A percentile compares a stretch with the other conserved stretches of the same genome.
Evolutionary conservation across 257 asterid species (phyloP).

Genomic region (Solanum arcanum): DNA sequence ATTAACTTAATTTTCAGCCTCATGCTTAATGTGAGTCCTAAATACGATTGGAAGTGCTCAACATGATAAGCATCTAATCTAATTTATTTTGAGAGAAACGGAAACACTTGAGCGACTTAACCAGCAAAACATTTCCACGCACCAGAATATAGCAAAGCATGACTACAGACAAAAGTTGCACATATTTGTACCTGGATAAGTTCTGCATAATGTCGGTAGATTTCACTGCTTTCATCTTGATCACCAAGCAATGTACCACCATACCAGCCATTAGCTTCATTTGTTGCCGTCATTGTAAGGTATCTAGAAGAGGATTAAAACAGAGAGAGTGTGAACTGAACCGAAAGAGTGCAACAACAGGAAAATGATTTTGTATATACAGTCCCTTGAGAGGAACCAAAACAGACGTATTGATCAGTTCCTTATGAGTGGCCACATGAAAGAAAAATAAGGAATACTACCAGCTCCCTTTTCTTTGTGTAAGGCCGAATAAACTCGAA

Average conservation of each 20-base stretch:
- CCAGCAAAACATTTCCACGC: background rate
- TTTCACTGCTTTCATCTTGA: constrained; percentile 73
- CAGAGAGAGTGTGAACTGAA: background rate
- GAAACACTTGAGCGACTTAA: background rate
- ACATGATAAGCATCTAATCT: background rate
- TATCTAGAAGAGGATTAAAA: constrained; percentile 32
- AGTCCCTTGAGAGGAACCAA: background rate
- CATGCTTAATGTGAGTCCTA: background rate
- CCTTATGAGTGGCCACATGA: background rate
- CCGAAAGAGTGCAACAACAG: background rate
- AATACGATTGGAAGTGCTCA: background rate
- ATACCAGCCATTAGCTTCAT: constrained; percentile 92
- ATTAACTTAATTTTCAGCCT: background rate
- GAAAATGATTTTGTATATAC: background rate
- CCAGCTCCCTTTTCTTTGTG: background rate
- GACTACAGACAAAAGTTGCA: background rate
- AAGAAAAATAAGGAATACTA: background rate
- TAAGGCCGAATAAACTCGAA: background rate
- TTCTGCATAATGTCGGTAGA: constrained; percentile 84
- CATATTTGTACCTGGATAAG: constrained; percentile 61
- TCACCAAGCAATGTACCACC: constrained; percentile 92
- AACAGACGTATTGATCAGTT: background rate
- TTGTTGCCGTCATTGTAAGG: constrained; percentile 67
- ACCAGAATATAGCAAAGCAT: background rate
- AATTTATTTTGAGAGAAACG: background rate